phyloP scores from a whole-genome alignment of 148 eudicot species.

The Amaranthus cruentus region DNA sequence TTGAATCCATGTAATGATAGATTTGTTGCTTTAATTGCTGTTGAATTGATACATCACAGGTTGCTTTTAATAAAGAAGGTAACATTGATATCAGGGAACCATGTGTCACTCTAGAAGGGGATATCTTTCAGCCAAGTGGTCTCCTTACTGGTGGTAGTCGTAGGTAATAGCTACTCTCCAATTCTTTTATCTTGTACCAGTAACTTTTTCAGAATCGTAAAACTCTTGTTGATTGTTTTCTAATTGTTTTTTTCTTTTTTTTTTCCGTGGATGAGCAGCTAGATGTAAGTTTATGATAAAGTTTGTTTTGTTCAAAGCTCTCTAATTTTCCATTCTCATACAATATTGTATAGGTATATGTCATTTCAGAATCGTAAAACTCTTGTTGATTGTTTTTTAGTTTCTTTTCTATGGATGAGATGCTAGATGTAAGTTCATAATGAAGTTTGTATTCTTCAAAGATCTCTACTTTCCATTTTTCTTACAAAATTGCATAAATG shows the following conservation, averaged over 20 bases:
- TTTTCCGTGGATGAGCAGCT: no score
- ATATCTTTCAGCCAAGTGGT: conserved; percentile 96
- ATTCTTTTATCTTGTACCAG: background rate
- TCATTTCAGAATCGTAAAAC: background rate
- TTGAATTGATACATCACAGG: conserved; percentile 36
- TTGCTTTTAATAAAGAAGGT: conserved; percentile 67
- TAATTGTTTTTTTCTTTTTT: background rate
- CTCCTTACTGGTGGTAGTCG: conserved; percentile 99
- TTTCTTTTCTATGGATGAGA: no score
- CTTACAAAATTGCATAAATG: no score
- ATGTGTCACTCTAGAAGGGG: conserved; percentile 93
- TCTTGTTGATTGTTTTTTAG: background rate
- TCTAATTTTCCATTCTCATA: no score
- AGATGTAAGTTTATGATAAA: no score
- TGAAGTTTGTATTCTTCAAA: no score
- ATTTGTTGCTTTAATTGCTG: conserved; percentile 4
- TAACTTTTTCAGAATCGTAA: background rate
- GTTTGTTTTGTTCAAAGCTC: no score
- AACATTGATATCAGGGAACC: conserved; percentile 49
- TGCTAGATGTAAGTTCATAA: no score
- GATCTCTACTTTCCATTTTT: no score
- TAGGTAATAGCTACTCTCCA: conserved; percentile 40
- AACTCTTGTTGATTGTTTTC: background rate
- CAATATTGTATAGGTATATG: no score
- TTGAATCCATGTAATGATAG: conserved; percentile 2